A percentile compares a stretch with the other conserved stretches of the same genome.
phyloP scores from a whole-genome alignment of 139 green algal species.

The Chlamydomonas schloesseri region DNA sequence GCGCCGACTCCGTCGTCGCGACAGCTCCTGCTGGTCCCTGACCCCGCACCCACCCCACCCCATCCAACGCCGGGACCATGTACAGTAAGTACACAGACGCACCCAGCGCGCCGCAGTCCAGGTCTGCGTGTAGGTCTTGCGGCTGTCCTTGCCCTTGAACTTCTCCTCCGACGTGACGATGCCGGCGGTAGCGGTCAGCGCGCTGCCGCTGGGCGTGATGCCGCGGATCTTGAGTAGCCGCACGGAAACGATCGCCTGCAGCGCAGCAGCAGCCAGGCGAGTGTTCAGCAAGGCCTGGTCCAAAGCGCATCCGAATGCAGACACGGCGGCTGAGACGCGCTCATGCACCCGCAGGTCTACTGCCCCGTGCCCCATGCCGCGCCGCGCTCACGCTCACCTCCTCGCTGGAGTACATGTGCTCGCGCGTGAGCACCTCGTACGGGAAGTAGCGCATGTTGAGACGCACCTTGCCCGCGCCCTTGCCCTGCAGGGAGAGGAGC shows the following conservation, averaged over 20 bases:
- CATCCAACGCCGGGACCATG: no score
- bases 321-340: no score
- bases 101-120: no score
- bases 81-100: no score
- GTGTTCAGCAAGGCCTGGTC: not conserved
- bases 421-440: not conserved
- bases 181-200: not conserved
- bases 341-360: no score
- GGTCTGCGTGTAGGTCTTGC: not conserved
- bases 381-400: not conserved
- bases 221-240: not conserved
- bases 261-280: not conserved
- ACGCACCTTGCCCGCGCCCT: not conserved
- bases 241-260: not conserved
- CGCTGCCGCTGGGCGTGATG: not conserved
- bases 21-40: no score
- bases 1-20: no score
- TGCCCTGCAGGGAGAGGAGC: not conserved
- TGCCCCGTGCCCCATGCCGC: no score
- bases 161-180: not conserved
- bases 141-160: not conserved
- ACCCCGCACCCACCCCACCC: no score
- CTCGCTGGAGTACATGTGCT: not conserved
- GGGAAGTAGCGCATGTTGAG: slow-evolving; percentile 12
- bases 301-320: no score